Evolutionary conservation across 2,329 filamentous ascomycete species (phyloP), one percentile per base, ranked within the genome.

Genomic region (Fusarium camptoceras): DNA sequence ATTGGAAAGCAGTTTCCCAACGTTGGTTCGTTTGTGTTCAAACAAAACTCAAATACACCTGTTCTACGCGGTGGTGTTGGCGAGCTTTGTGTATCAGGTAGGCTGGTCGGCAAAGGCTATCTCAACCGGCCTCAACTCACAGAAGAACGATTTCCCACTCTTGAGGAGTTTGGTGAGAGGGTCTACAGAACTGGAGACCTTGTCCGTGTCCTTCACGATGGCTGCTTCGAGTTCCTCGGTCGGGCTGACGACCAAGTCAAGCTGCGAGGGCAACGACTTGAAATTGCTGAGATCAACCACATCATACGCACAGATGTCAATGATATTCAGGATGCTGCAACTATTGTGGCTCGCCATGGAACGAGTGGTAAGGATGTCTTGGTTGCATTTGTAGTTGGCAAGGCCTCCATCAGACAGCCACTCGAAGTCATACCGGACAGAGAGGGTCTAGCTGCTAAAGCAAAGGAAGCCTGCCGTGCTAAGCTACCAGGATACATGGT

Each of bases 161-260:
- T 97, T 0, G 68, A 83, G 3, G 70, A 78, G 1, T 88, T 85
- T 54, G 80, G 80, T 0, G 89, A 92, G 61, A 84, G 89, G 6
- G 86, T 97, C 1, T 98, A 98, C 76, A 88, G 94, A 9, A 98
- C 95, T 1, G 94, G 94, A 1, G 94, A 98, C 77, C 84, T 98
- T 0, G 94, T 97, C 2, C 87, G 94, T 8, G 85, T 97, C 18
- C 81, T 97, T 10, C 85, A 94, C 55, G 92, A 98, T 77, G 90
- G 89, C 2, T 93, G 91, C 44, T 94, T 97, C 70, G 92, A 95
- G 59, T 98, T 98, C 76, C 84, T 97, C 4, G 94, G 95, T 5
- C 88, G 95, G 16, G 92, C 91, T 8, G 95, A 98, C 76, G 94
- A 97, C 58, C 94, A 98, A 79, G 91, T 97, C 67, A 98, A 98